A percentile compares a stretch with the other conserved stretches of the same genome.
Conservation (phyloP, 2,329 filamentous ascomycete genomes). For the Tolypocladium album region DNA sequence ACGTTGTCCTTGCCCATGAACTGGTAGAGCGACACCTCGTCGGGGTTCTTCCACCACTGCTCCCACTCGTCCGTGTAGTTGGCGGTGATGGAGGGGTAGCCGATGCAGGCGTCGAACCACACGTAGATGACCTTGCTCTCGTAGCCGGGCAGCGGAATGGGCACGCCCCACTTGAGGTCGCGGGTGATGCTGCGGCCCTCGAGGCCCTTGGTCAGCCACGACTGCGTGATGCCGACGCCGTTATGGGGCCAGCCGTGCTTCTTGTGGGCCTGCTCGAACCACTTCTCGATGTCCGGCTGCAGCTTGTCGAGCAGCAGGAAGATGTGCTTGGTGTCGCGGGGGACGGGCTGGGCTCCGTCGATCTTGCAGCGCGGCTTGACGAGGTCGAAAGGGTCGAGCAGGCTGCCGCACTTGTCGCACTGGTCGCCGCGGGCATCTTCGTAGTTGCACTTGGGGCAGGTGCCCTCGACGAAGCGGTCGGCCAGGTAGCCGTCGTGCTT, state of each 20-base stretch:
- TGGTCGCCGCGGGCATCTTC: conserved; percentile 63
- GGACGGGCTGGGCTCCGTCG: conserved; percentile 70
- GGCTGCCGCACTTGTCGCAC: conserved; percentile 63
- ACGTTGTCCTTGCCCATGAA: conserved; percentile 77
- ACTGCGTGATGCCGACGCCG: conserved; percentile 64
- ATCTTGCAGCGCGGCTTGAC: conserved; percentile 88
- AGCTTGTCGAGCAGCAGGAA: conserved; percentile 81
- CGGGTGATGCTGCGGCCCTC: conserved; percentile 82
- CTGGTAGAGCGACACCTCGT: conserved; percentile 82
- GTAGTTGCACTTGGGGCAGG: conserved; percentile 64
- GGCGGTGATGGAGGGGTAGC: conserved; percentile 90
- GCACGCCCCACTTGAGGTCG: conserved; percentile 82
- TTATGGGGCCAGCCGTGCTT: conserved; percentile 71
- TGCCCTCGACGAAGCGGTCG: conserved; percentile 77
- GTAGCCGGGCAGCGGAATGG: conserved; percentile 40
- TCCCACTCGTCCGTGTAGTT: conserved; percentile 85
- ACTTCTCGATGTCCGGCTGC: conserved; percentile 64
- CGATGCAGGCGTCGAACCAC: conserved; percentile 87
- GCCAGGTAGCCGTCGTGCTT: conserved; percentile 66
- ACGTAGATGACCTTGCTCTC: conserved; percentile 74
- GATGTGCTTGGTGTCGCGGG: conserved; percentile 77
- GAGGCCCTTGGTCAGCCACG: conserved; percentile 75
- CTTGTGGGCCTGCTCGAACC: conserved; percentile 62
- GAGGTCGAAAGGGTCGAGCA: conserved; percentile 63
- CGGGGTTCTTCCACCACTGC: conserved; percentile 87